A percentile compares a stretch with the other conserved stretches of the same genome.
phyloP scores from a whole-genome alignment of 23 red algal species.

The Gracilariopsis chorda region DNA sequence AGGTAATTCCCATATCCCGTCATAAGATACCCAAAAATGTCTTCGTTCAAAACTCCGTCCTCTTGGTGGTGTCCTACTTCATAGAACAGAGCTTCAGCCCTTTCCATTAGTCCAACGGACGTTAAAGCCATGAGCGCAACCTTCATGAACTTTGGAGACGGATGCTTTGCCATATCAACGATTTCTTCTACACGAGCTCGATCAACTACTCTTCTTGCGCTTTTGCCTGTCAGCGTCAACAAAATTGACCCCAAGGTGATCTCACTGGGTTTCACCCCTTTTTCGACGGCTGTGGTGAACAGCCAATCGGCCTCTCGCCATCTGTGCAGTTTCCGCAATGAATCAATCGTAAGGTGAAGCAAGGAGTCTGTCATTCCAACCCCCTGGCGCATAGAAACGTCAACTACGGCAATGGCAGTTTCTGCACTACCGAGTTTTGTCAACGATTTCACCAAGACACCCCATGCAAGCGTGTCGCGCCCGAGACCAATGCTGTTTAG shows the following conservation, averaged over 20 bases:
- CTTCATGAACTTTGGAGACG: conserved; percentile 33
- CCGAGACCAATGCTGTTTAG: conserved; percentile 5
- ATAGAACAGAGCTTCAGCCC: conserved; percentile 24
- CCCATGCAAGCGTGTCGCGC: conserved; percentile 45
- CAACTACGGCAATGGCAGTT: conserved; percentile 32
- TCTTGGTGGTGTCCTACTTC: not conserved
- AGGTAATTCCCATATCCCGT: conserved; percentile 49
- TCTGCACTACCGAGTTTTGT: conserved; percentile 45
- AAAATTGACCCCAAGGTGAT: conserved; percentile 39
- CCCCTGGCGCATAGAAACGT: conserved; percentile 27
- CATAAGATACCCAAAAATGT: conserved; percentile 28
- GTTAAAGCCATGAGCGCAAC: conserved; percentile 25
- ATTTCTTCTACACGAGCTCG: conserved; percentile 9
- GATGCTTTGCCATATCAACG: conserved; percentile 46
- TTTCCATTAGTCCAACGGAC: not conserved
- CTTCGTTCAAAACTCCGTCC: not conserved
- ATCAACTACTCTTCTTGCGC: not conserved
- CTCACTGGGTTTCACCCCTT: conserved; percentile 41
- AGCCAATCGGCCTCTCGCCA: conserved; percentile 51
- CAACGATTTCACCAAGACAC: conserved; percentile 43
- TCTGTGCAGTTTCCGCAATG: conserved; percentile 23
- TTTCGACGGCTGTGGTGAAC: conserved; percentile 28
- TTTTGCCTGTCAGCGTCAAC: not conserved
- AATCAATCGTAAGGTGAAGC: conserved; percentile 55
- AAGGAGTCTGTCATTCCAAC: conserved; percentile 54